Conservation (phyloP, 208 protist genomes). For the Kentomonas sorsogonicus region DNA sequence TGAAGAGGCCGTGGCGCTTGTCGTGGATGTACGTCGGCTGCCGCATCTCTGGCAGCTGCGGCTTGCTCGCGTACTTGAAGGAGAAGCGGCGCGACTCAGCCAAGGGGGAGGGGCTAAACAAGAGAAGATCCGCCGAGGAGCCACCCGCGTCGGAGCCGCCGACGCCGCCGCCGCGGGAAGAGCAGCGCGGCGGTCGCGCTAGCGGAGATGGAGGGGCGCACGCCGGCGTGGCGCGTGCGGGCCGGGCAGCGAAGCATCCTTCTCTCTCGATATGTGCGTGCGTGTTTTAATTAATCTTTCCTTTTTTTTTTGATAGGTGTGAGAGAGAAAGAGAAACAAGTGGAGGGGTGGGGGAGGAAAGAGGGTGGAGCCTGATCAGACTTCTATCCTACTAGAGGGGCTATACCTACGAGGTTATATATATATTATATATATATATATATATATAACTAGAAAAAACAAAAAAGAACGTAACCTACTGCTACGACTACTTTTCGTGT, state of each 20-base stretch:
- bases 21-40: slow-evolving; percentile 84
- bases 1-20: slow-evolving; percentile 82
- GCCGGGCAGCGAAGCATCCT: neutral
- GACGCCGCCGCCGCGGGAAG: neutral
- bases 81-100: slow-evolving; percentile 61
- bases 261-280: neutral
- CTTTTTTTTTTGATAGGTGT: too few relatives aligned
- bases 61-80: slow-evolving; percentile 82
- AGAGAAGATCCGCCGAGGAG: neutral
- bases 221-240: neutral
- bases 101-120: slow-evolving; percentile 8
- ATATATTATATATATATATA: too few relatives aligned
- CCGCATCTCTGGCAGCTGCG: slow-evolving; percentile 71
- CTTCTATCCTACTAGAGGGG: too few relatives aligned
- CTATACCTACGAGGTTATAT: too few relatives aligned
- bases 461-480: neutral
- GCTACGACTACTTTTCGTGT: too few relatives aligned
- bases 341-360: too few relatives aligned
- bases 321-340: too few relatives aligned
- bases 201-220: slow-evolving; percentile 1
- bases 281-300: neutral
- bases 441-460: neutral
- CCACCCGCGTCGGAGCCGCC: neutral
- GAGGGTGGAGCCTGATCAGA: too few relatives aligned
- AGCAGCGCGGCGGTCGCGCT: neutral